A percentile compares a stretch with the other conserved stretches of the same genome.
phyloP scores from a whole-genome alignment of 139 green algal species.

The Picochlorum sp. region DNA sequence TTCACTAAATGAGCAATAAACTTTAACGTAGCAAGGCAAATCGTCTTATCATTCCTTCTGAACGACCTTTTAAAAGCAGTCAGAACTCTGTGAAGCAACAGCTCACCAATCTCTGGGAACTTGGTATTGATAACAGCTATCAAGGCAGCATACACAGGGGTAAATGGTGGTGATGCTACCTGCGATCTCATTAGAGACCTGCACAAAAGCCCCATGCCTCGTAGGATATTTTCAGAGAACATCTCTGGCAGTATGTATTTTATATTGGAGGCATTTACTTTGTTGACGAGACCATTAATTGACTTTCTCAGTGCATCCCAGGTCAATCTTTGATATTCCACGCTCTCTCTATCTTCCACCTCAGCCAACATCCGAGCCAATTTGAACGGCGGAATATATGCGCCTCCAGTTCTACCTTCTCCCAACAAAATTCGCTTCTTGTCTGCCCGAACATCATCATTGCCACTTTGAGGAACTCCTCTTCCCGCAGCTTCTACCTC shows the following conservation, averaged over 20 bases:
- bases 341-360: slow-evolving; percentile 12
- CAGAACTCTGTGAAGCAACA: slow-evolving; percentile 57
- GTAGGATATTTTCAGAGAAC: slow-evolving; percentile 85
- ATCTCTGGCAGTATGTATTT: slow-evolving; percentile 90
- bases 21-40: slow-evolving; percentile 63
- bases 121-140: slow-evolving; percentile 96
- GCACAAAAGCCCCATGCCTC: slow-evolving; percentile 83
- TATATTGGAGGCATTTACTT: slow-evolving; percentile 88
- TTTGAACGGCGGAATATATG: slow-evolving; percentile 97
- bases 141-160: slow-evolving; percentile 80
- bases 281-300: slow-evolving; percentile 99
- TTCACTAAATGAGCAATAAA: slow-evolving; percentile 95
- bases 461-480: no score
- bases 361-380: slow-evolving; percentile 87
- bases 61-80: slow-evolving; percentile 87
- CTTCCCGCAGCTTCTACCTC: no score
- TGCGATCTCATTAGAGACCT: slow-evolving; percentile 86
- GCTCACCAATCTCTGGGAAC: slow-evolving; percentile 75
- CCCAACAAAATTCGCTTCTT: no score
- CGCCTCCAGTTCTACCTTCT: slow-evolving; percentile 58
- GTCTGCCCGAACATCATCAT: slow-evolving; percentile 8
- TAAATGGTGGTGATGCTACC: slow-evolving; percentile 80
- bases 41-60: slow-evolving; percentile 91
- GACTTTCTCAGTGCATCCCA: slow-evolving; percentile 86
- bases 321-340: slow-evolving; percentile 69